Evolutionary conservation across 129 eudicot genomes (phyloP), one percentile per base, ranked within the genome.

Genomic region (Helianthus tuberosus): DNA sequence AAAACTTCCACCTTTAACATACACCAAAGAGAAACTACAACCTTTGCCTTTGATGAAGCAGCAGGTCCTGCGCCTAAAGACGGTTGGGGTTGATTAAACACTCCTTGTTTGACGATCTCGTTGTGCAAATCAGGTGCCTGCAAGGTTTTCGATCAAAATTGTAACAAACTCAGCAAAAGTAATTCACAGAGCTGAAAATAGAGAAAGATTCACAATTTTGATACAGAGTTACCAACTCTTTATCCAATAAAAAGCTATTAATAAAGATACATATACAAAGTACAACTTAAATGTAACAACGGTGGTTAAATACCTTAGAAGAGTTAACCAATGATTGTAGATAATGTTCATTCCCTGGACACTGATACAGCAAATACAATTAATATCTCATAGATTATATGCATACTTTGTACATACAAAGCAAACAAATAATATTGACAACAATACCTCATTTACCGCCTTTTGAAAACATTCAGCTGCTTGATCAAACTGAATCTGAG

Each of bases 61-160:
- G 79, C 60, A 69, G 79, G 27, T 39, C 84, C 80, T 59, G 83
- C 83, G 51, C 81, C 81, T 69, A 77, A 53, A 69, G 83, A 50
- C 89, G 70, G 89, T 32, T 85, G 84, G 61, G 46, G 5, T 80
- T 74, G 89, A 78, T 52, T 65, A 59, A 81, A 75, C 11, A 77
- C 87, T 17, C 87, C 87, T 36, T 68, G 78, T 70, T 81, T 81
- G 63, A 75, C 81, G 58, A 87, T 50, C 77, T 87, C 89, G 38
- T 71, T 71, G 86, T 87, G 86, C 77, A 87, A 63, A 16, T 73
- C 81, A 43, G 92, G 75, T 52, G 89, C 89, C 92, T 87, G 63
- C 29, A 64, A 68, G 58, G 68, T 66, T 57, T 68, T 64, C 46
- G 11, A 32, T 4, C 5, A 20, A 76, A 11, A 27, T 5, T 7